Conservation (phyloP, 768 basidiomycete genomes). For the Lentinula sp. region DNA sequence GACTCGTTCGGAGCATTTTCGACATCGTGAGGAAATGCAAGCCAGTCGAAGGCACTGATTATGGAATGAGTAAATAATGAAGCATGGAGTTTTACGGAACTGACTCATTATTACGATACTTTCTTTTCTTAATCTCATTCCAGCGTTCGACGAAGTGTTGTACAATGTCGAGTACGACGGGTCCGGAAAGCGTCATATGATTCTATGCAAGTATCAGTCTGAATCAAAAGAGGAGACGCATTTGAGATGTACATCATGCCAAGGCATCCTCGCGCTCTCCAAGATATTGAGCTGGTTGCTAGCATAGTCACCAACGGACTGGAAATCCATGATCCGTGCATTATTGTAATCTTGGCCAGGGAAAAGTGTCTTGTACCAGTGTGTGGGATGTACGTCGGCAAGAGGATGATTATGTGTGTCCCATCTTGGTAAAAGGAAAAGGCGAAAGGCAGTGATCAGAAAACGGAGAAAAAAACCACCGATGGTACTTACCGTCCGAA, state of each 20-base stretch:
- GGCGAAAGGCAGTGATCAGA: neutral
- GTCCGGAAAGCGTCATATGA: constrained; percentile 79
- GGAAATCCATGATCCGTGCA: constrained; percentile 79
- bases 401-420: constrained; percentile 88
- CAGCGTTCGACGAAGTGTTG: constrained; percentile 93
- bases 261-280: constrained; percentile 80
- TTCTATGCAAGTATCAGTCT: constrained; percentile 33
- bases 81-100: constrained; percentile 12
- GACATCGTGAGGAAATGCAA: constrained; percentile 75
- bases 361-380: constrained; percentile 74
- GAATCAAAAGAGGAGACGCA: neutral
- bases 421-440: constrained; percentile 39
- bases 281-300: constrained; percentile 63
- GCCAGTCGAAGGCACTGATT: constrained; percentile 31
- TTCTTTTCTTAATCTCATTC: constrained; percentile 86
- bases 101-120: constrained; percentile 44
- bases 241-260: constrained; percentile 76
- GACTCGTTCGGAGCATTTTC: constrained; percentile 58
- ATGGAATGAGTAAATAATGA: constrained; percentile 6
- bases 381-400: constrained; percentile 87
- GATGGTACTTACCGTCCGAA: constrained; percentile 59
- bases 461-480: neutral
- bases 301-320: constrained; percentile 72
- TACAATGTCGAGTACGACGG: constrained; percentile 82
- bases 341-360: constrained; percentile 95